Conservation (phyloP, 2,329 filamentous ascomycete genomes). For the Penicillium sp. region DNA sequence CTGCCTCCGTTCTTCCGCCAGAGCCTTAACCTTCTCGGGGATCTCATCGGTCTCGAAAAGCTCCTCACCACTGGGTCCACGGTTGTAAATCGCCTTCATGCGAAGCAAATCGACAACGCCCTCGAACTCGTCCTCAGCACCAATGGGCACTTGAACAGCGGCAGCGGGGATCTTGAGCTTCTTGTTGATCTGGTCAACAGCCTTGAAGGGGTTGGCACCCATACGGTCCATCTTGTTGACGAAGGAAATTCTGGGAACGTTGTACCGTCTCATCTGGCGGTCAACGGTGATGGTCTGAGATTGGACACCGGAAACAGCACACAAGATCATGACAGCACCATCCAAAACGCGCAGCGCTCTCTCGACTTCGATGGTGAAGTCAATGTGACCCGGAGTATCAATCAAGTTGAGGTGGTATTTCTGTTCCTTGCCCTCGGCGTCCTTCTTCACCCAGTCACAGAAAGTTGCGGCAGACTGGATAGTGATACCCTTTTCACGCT, state of each 20-base stretch:
- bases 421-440: constrained; percentile 66
- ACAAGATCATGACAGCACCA: constrained; percentile 96
- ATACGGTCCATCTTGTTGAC: constrained; percentile 99
- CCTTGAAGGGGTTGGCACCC: constrained; percentile 96
- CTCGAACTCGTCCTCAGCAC: constrained; percentile 79
- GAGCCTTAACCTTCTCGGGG: constrained; percentile 64
- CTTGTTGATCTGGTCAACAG: constrained; percentile 91
- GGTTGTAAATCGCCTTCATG: constrained; percentile 89
- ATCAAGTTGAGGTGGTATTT: constrained; percentile 98
- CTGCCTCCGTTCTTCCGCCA: constrained; percentile 72
- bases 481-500: constrained; percentile 96
- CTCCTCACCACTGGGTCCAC: constrained; percentile 69
- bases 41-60: constrained; percentile 70
- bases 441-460: constrained; percentile 88
- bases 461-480: constrained; percentile 98
- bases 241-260: constrained; percentile 88
- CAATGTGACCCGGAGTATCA: constrained; percentile 95
- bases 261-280: constrained; percentile 96
- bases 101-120: constrained; percentile 86
- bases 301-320: constrained; percentile 92
- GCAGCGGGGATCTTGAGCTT: constrained; percentile 91
- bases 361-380: constrained; percentile 98
- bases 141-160: constrained; percentile 89
- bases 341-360: constrained; percentile 87
- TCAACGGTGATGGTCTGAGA: constrained; percentile 97